Conservation (phyloP, 2,329 filamentous ascomycete species). For the Trichophyton verrucosum region DNA sequence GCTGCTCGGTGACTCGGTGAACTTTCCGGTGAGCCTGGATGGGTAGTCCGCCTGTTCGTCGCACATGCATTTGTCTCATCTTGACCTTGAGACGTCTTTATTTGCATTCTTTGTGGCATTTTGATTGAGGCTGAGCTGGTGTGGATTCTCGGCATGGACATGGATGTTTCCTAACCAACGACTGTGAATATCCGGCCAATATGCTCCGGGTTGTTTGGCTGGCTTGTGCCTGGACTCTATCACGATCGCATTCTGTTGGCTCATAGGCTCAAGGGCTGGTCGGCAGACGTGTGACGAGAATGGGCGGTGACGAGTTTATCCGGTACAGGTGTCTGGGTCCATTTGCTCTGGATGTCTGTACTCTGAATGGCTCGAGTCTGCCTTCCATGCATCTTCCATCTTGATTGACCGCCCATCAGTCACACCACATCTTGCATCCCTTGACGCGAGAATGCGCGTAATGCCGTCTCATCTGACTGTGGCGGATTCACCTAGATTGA, state of each 20-base stretch:
- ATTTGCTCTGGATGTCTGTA: not conserved
- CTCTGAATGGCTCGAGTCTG: not conserved
- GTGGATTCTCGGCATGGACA: not conserved
- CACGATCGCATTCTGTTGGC: slow-evolving; percentile 4
- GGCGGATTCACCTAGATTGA: not conserved
- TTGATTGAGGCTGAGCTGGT: not conserved
- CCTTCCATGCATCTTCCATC: not conserved
- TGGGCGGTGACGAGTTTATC: not conserved
- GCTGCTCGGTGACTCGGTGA: not conserved
- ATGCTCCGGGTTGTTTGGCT: not conserved
- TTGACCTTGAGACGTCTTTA: not conserved
- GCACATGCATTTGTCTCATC: not conserved
- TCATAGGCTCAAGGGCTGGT: not conserved
- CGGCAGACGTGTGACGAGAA: not conserved
- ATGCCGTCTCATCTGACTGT: not conserved
- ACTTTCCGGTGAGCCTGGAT: not conserved
- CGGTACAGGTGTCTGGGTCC: not conserved
- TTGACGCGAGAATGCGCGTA: not conserved
- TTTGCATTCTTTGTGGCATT: not conserved
- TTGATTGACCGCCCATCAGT: not conserved
- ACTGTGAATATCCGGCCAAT: not conserved
- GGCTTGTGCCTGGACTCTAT: not conserved
- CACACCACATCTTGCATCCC: not conserved
- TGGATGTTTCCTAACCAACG: not conserved
- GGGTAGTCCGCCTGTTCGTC: not conserved